Percentiles rank a stretch among this genome's conserved stretches.
Conservation (phyloP, 73 alveolate genomes). For the Paramecium bursaria region DNA sequence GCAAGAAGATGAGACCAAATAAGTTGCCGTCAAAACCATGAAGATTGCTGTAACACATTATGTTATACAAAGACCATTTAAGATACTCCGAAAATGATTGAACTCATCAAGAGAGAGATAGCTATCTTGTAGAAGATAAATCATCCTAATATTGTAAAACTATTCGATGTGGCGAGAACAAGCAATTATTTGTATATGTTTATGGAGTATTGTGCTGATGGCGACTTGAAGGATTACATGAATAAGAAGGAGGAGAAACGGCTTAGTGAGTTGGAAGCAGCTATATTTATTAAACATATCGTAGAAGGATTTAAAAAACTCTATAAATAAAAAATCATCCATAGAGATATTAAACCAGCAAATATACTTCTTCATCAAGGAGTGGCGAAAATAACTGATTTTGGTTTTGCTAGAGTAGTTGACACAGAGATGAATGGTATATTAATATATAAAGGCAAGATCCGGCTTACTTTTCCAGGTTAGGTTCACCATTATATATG, state of each 20-base stretch:
- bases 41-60: constrained; percentile 28
- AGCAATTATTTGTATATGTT: constrained; percentile 65
- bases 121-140: constrained; percentile 63
- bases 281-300: constrained; percentile 65
- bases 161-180: constrained; percentile 72
- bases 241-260: constrained; percentile 68
- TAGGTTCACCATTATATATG: constrained; percentile 74
- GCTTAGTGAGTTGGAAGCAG: constrained; percentile 69
- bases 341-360: constrained; percentile 71
- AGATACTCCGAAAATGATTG: constrained; percentile 69
- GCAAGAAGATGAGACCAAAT: constrained; percentile 65
- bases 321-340: constrained; percentile 68
- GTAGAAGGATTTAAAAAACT: constrained; percentile 69
- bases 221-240: constrained; percentile 68
- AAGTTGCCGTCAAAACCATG: constrained; percentile 70
- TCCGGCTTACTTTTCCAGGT: constrained; percentile 68
- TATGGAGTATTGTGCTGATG: constrained; percentile 70
- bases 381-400: constrained; percentile 67
- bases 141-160: constrained; percentile 64
- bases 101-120: constrained; percentile 67
- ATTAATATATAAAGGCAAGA: not conserved
- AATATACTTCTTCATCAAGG: constrained; percentile 67
- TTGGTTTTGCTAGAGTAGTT: constrained; percentile 71
- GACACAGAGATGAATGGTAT: constrained; percentile 66
- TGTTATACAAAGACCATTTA: constrained; percentile 37